Percentiles rank a stretch among this genome's conserved stretches.
Evolutionary conservation across 2,329 filamentous ascomycete species (phyloP).

Genomic region (Curvularia verruculosa): DNA sequence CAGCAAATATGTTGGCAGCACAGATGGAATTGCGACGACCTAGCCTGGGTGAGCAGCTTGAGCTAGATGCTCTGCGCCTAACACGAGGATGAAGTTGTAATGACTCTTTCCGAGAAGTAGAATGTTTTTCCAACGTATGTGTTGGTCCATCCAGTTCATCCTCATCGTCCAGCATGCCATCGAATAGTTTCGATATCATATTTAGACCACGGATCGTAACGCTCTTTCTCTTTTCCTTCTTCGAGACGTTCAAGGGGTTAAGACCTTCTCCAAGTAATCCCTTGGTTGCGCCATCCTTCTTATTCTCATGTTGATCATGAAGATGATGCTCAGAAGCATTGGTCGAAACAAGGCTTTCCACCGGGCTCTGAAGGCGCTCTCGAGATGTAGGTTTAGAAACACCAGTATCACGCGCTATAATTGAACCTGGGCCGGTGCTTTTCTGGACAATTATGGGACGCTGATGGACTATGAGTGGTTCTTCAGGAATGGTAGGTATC

Average conservation of each 20-base stretch:
- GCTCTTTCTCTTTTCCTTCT: constrained; percentile 18
- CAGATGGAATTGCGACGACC: constrained; percentile 2
- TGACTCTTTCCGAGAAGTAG: neutral
- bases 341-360: neutral
- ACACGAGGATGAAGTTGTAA: neutral
- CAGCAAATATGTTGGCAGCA: neutral
- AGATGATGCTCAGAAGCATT: neutral
- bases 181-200: constrained; percentile 31
- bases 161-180: constrained; percentile 13
- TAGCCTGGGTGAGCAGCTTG: constrained; percentile 2
- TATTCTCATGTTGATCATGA: neutral
- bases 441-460: constrained; percentile 3
- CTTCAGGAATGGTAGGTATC: neutral
- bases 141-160: neutral
- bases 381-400: neutral
- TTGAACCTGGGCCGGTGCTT: neutral
- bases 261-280: neutral
- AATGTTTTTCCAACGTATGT: neutral
- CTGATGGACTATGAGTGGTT: constrained; percentile 1
- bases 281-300: constrained; percentile 8
- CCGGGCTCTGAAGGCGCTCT: neutral
- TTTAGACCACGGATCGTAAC: constrained; percentile 19
- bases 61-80: neutral
- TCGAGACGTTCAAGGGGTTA: neutral
- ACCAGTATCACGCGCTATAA: neutral